A percentile compares a stretch with the other conserved stretches of the same genome.
phyloP scores from a whole-genome alignment of 306 rosid species.

The Rosa chinensis region DNA sequence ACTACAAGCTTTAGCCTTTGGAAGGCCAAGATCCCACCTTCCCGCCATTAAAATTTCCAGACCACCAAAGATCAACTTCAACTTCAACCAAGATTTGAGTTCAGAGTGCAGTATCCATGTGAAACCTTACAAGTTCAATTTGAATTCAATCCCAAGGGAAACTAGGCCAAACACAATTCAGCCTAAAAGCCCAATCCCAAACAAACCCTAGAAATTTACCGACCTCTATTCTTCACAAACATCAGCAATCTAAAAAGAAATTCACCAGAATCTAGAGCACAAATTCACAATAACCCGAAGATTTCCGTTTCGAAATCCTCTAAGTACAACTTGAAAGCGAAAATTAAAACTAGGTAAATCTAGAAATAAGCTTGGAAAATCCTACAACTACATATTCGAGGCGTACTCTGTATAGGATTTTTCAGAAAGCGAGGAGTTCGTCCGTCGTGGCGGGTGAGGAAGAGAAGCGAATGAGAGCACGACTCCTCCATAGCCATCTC shows the following conservation, averaged over 20 bases:
- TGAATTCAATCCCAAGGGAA: no score
- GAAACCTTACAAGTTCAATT: slow-evolving; percentile 27
- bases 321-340: slow-evolving; percentile 27
- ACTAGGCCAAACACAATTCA: not conserved
- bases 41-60: slow-evolving; percentile 53
- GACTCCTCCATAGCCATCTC: slow-evolving; percentile 76
- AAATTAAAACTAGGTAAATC: slow-evolving; percentile 15
- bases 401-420: slow-evolving; percentile 53
- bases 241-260: slow-evolving; percentile 4
- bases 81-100: slow-evolving; percentile 10
- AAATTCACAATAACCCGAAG: slow-evolving; percentile 26
- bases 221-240: not conserved
- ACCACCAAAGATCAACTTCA: slow-evolving; percentile 19
- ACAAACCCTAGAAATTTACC: slow-evolving; percentile 17
- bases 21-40: slow-evolving; percentile 54
- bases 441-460: slow-evolving; percentile 44
- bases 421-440: slow-evolving; percentile 58
- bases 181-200: not conserved
- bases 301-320: slow-evolving; percentile 14
- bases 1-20: slow-evolving; percentile 37
- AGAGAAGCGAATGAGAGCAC: slow-evolving; percentile 43
- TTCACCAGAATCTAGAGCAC: not conserved
- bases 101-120: slow-evolving; percentile 14
- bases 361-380: slow-evolving; percentile 38
- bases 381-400: slow-evolving; percentile 44